Evolutionary conservation across 1,139 yeast genomes (phyloP), one percentile per base, ranked within the genome.

Genomic region (Candida smagusa): DNA sequence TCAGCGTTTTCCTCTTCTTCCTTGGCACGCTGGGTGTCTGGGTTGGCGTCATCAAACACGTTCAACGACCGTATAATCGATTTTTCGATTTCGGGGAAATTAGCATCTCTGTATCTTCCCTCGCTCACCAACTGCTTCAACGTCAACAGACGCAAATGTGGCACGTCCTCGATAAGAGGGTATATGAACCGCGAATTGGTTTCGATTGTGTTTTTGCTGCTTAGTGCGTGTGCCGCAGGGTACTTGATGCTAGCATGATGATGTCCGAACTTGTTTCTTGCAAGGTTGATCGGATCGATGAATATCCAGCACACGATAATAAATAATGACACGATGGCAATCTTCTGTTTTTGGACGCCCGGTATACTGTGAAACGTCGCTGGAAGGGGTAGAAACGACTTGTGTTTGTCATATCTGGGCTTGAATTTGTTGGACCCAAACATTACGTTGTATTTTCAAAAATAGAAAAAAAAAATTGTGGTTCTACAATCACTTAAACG

Each of bases 141-240:
- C 1, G 81, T 76, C 34, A 83, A 55, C 46, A 79, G 80, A 46
- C 73, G 74, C 43, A 84, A 65, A 23, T 72, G 56, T 1, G 78
- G 75, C 3, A 84, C 79, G 49, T 84, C 82, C 47, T 84, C 88
- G 31, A 82, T 70, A 9, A 77, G 75, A 7, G 92, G 92, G 53
- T 74, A 83, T 22, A 84, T 80, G 51, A 74, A 71, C 35, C 69
- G 68, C 12, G 77, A 69, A 11, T 63, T 58, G 9, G 84, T 73
- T 24, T 66, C 69, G 19, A 79, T 63, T 9, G 46, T 41, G 35
- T 61, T 54, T 7, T 47, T 44, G 33, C 68, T 59, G 22, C 70
- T 61, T 38, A 55, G 57, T 3, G 73, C 70, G 42, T 65, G 74
- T 8, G 63, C 51, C 6, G 48, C 42, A 0, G 73, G 72, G 40